These are phyloP conservation scores for Calonectria pteridis DNA, from an alignment of 2,329 filamentous ascomycete genomes.

Conservation along the genomic window DNA sequence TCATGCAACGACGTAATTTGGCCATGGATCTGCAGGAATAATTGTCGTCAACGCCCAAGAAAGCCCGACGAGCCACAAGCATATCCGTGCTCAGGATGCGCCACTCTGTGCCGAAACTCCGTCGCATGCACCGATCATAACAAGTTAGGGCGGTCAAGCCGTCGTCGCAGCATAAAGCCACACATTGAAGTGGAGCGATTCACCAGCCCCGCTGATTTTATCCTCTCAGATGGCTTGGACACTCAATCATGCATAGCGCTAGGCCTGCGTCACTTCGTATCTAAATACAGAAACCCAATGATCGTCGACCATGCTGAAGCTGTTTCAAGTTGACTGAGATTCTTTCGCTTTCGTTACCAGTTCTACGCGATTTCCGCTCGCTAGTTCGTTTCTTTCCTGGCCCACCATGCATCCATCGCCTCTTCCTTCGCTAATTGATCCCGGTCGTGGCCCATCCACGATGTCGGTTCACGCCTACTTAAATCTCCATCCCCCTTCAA, in stretches of 20 bases:
- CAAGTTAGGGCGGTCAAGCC: neutral
- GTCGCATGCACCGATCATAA: neutral
- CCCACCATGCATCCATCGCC: neutral
- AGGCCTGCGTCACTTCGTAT: neutral
- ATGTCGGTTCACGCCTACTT: neutral
- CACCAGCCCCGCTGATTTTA: neutral
- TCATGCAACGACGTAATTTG: neutral
- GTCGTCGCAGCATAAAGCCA: neutral
- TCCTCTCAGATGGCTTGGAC: neutral
- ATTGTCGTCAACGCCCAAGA: neutral
- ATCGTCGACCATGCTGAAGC: neutral
- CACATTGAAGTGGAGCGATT: neutral
- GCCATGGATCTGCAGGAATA: neutral
- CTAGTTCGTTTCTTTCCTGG: neutral
- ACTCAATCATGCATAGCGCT: neutral
- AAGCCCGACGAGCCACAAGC: neutral
- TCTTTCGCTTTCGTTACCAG: neutral
- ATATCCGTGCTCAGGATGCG: neutral
- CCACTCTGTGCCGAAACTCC: neutral
- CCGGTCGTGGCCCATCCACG: neutral
- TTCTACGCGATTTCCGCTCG: neutral
- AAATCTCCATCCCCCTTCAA: neutral
- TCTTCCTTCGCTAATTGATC: neutral
- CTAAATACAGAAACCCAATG: constrained; percentile 2
- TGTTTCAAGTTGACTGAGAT: neutral